Percentiles rank a stretch among this genome's conserved stretches.
Conservation (phyloP, 768 basidiomycete species). For the Mycena capillaripes region DNA sequence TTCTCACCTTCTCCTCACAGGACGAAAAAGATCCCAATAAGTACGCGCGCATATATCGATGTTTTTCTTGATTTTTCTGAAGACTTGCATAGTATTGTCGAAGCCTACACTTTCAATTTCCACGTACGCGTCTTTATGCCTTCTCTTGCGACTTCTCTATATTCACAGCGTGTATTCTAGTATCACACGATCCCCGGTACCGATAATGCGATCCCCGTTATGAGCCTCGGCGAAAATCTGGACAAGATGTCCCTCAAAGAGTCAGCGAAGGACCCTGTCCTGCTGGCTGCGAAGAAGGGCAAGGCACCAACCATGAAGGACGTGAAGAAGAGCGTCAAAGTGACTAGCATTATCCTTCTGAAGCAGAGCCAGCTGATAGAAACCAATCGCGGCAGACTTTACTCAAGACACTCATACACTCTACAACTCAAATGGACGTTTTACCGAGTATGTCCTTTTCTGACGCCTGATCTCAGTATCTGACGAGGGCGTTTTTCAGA, state of each 20-base stretch:
- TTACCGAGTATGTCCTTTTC: conserved; percentile 73
- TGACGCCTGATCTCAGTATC: conserved; percentile 2
- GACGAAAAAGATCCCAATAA: conserved; percentile 90
- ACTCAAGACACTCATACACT: conserved; percentile 82
- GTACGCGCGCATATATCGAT: conserved; percentile 59
- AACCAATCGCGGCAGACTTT: conserved; percentile 62
- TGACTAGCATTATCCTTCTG: conserved; percentile 40
- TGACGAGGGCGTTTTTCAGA: conserved; percentile 57
- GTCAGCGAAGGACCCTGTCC: conserved; percentile 66
- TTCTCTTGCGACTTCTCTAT: neutral
- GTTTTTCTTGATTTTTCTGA: conserved; percentile 7
- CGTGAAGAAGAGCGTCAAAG: conserved; percentile 88
- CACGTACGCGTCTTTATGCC: conserved; percentile 57
- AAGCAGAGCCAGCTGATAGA: neutral
- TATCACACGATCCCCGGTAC: conserved; percentile 79
- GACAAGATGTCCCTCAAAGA: conserved; percentile 63
- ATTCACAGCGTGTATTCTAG: conserved; percentile 51
- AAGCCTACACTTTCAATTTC: conserved; percentile 92
- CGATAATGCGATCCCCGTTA: conserved; percentile 71
- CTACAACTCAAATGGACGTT: conserved; percentile 84
- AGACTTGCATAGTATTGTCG: conserved; percentile 72
- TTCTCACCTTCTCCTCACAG: conserved; percentile 52
- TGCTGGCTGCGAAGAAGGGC: conserved; percentile 70
- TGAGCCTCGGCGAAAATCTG: conserved; percentile 77
- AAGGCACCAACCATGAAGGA: conserved; percentile 81